Base-by-base conservation (phyloP, 2,329 filamentous ascomycete species). In the Sclerotinia minor region DNA sequence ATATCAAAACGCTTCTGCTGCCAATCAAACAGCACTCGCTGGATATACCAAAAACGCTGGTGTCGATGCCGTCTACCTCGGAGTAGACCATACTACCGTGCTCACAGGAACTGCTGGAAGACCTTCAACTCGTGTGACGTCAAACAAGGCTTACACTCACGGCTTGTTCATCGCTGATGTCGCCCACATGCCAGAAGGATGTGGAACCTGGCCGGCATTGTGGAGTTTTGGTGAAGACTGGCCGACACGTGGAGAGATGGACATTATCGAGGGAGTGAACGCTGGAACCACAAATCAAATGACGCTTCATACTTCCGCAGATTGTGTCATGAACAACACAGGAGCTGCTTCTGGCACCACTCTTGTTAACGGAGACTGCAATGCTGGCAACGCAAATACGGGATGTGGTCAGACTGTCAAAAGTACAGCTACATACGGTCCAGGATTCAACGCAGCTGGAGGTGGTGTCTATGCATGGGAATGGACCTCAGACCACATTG, bases 201-300 rank as follows among this genome's bases (percentile, higher is more conserved):
- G 86, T 71, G 86, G 86, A 6, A 81, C 82, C 15, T 89, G 86
- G 86, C 86, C 86, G 35, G 85, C 86, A 13, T 86, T 85, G 75
- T 83, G 79, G 75, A 74, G 71, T 5, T 77, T 92, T 45, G 90
- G 90, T n/a, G 81, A 83, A n/a, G 63, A 66, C 75, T 94, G 91
- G 91, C 91, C 91, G 1, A 76, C 77, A 49, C 81, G 82, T 11
- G 91, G 91, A 57, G 91, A 94, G 79, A 91, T 94, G 74, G 91
- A 94, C 77, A 90, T 94, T 73, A 86, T 94, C 72, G 91, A 94
- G 80, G 90, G 90, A 52, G 89, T 92, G 69, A 91, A 92, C 80
- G 79, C 81, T 29, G 83, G 87, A 70, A 76, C 79, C 3, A 79
- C 81, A 68, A 86, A 90, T 77, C 78, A 82, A 57, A 82, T 92